Conservation (phyloP, 176 grass and related monocot species). For the Calamus simplicifolius region DNA sequence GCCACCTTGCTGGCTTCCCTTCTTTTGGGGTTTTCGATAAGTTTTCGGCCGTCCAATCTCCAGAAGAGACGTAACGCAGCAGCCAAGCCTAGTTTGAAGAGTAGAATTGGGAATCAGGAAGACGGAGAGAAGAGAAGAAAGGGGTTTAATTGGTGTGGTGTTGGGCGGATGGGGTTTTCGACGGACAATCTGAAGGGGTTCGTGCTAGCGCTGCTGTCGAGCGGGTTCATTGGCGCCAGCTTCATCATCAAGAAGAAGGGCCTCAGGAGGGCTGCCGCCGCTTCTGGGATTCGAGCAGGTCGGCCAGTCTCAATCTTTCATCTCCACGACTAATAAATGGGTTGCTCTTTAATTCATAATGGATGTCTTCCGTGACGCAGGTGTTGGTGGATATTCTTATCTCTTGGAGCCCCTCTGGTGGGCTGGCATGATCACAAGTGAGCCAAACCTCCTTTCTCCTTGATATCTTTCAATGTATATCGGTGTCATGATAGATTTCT, state of each 20-base stretch:
- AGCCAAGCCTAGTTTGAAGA: too few species aligned
- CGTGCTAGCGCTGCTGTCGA: constrained; percentile 70
- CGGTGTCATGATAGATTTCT: too few species aligned
- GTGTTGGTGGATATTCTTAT: constrained; percentile 85
- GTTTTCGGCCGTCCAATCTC: too few species aligned
- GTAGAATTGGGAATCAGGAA: too few species aligned
- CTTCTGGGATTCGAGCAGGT: constrained; percentile 88
- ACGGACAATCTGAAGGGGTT: constrained; percentile 88
- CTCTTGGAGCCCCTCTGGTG: constrained; percentile 94
- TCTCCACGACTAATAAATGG: neutral
- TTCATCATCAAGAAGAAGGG: constrained; percentile 99
- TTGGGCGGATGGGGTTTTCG: constrained; percentile 37
- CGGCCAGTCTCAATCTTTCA: too few species aligned
- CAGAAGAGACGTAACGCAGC: too few species aligned
- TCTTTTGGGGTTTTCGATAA: too few species aligned
- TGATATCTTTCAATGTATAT: too few species aligned
- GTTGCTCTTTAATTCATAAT: too few species aligned
- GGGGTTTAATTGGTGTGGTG: too few species aligned
- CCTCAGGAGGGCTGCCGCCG: constrained; percentile 64
- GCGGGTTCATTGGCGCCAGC: constrained; percentile 90
- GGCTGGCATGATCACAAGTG: constrained; percentile 94
- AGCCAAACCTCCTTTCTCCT: constrained; percentile 21
- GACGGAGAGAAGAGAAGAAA: too few species aligned
- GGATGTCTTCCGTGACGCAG: constrained; percentile 26
- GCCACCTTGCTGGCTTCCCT: too few species aligned